Percentiles rank a stretch among this genome's conserved stretches.
phyloP scores from a whole-genome alignment of 2,329 filamentous ascomycete species.

The Paraphoma sp. region DNA sequence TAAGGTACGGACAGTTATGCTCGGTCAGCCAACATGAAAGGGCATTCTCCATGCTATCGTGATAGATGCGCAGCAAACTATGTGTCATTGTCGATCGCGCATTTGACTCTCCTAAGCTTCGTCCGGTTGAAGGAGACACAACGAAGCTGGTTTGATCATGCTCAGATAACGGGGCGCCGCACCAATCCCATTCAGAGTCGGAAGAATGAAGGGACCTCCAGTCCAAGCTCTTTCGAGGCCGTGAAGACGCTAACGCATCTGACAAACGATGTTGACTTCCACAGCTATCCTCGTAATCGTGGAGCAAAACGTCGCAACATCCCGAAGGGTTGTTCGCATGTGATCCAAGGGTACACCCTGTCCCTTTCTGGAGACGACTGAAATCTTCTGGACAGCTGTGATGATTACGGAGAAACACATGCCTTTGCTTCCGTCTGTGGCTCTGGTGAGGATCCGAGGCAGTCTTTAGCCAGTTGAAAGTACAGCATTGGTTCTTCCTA shows the following conservation, averaged over 20 bases:
- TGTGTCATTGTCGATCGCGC: constrained; percentile 42
- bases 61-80: constrained; percentile 57
- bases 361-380: too few species aligned
- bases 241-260: too few species aligned
- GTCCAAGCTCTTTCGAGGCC: too few species aligned
- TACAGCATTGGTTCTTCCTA: constrained; percentile 53
- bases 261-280: too few species aligned
- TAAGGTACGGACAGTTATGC: constrained; percentile 57
- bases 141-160: neutral
- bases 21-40: constrained; percentile 63
- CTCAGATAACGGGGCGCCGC: too few species aligned
- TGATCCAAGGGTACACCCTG: too few species aligned
- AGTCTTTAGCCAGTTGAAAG: constrained; percentile 51
- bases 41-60: constrained; percentile 61
- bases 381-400: neutral
- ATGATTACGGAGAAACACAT: neutral
- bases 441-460: constrained; percentile 6
- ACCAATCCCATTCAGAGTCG: too few species aligned
- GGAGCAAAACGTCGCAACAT: too few species aligned
- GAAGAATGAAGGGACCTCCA: too few species aligned
- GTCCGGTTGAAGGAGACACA: neutral
- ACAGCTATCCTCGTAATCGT: too few species aligned
- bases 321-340: too few species aligned
- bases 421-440: neutral
- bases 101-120: neutral